Evolutionary conservation across 257 asterid species (phyloP), one percentile per base, ranked within the genome.

Genomic region (Leptodermis oblonga): DNA sequence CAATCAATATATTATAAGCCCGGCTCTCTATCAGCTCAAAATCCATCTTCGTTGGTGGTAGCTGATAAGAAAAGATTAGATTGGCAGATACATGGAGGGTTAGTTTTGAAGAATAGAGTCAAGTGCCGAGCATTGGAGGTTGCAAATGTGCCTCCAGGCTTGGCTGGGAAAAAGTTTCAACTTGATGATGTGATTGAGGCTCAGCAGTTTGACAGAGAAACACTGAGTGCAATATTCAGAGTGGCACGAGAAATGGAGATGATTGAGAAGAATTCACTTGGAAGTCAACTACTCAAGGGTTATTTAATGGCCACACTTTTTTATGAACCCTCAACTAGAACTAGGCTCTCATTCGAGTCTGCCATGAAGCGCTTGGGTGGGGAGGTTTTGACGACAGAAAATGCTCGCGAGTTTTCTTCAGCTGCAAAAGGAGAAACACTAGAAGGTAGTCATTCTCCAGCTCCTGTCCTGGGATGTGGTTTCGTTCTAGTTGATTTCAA

Each of bases 401-500:
- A 93, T 82, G 97, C 97, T 31, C 92, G 96, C 0, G 96, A 93
- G 77, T 90, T 93, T 79, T 93, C 97, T 15, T 90, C 99, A 1
- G 96, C 99, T 15, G 95, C 99, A 22, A 93, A 93, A 80, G 99
- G 97, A 60, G 97, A 93, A 85, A 93, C 99, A 0, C 96, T 93
- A 62, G 99, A 93, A 93, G 97, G 96, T 92, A 80, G 65, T 70
- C 34, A 12, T 53, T 34, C 9, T 15, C 28, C 10, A 10, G 18
- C 65, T 55, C 48, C 22, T 43, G 74, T 9, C 36, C 52, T 54
- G 77, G 15, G 31, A 20, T 2, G 9, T 60, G 46, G 51, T 42
- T 51, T 36, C 1, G 9, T 51, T 51, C 18, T 52, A n/a, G 52
- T 49, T 30, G 26, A 11, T 43, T 34, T 46, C 25, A 28, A 33